These are phyloP conservation scores for Desmodesmus armatus DNA, from an alignment of 139 green algal species.

Conservation along the genomic window DNA sequence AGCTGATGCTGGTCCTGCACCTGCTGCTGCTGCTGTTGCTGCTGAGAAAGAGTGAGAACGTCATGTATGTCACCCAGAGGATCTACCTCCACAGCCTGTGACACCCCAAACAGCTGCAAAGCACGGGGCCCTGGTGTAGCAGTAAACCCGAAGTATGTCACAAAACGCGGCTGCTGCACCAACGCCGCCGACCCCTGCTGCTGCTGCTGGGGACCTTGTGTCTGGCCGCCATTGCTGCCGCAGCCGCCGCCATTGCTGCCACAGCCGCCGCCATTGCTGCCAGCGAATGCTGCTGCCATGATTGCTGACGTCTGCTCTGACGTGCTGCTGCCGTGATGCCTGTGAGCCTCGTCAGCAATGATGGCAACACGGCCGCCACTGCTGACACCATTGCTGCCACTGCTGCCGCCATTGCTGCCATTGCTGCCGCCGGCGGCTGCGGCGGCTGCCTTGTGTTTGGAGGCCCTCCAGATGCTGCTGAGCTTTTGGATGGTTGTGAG, in stretches of 20 bases:
- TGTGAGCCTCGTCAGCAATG: constrained; percentile 61
- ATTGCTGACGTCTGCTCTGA: constrained; percentile 49
- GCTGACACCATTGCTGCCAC: background rate
- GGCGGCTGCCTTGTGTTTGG: background rate
- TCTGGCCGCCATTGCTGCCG: background rate
- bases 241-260: background rate
- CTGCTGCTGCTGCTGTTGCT: constrained; percentile 20
- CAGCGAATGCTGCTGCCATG: constrained; percentile 33
- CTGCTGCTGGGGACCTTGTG: background rate
- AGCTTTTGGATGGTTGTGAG: constrained; percentile 60
- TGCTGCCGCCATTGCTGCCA: background rate
- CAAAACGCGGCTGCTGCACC: constrained; percentile 40
- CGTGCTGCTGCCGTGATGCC: constrained; percentile 54
- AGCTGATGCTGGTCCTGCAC: background rate
- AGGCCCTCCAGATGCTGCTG: constrained; percentile 33
- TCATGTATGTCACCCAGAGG: background rate
- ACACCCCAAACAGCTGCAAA: constrained; percentile 60
- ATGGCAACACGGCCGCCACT: constrained; percentile 47
- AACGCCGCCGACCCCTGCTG: too few species aligned
- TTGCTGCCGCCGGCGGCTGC: constrained; percentile 7
- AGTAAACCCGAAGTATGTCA: constrained; percentile 60
- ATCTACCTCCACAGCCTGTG: constrained; percentile 29
- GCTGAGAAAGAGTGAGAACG: background rate
- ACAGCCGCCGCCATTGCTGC: background rate
- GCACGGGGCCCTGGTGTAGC: constrained; percentile 51